phyloP scores from a whole-genome alignment of 768 basidiomycete genomes.

The Auricularia cornea region DNA sequence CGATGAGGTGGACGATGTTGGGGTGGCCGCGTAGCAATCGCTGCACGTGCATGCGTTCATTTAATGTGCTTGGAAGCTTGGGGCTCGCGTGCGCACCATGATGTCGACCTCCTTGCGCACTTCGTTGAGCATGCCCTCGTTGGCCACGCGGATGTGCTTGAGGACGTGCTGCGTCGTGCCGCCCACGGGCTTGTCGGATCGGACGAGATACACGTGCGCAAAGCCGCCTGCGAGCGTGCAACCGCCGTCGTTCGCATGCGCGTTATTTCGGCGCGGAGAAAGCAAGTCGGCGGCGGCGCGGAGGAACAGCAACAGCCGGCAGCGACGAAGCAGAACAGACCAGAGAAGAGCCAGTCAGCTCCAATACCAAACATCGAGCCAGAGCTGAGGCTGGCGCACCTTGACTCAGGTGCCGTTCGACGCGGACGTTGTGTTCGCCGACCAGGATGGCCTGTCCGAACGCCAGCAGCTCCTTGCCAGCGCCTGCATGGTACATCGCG shows the following conservation, averaged over 20 bases:
- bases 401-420: constrained; percentile 94
- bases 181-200: constrained; percentile 76
- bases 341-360: background rate
- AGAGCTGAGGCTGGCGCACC: constrained; percentile 33
- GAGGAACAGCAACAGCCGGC: too few species aligned
- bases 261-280: constrained; percentile 2
- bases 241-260: constrained; percentile 1
- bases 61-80: constrained; percentile 20
- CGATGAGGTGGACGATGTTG: constrained; percentile 92
- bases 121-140: constrained; percentile 81
- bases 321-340: too few species aligned
- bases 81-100: constrained; percentile 64
- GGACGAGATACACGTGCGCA: constrained; percentile 94
- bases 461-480: constrained; percentile 29
- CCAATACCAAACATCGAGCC: constrained; percentile 21
- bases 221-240: constrained; percentile 67
- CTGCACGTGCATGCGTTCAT: constrained; percentile 34
- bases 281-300: constrained; percentile 1
- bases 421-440: constrained; percentile 81
- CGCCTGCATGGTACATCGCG: background rate
- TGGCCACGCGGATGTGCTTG: constrained; percentile 90
- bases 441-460: constrained; percentile 83
- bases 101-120: constrained; percentile 98
- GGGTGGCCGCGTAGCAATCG: constrained; percentile 87
- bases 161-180: constrained; percentile 94